Percentiles rank a stretch among this genome's conserved stretches.
Evolutionary conservation across 768 basidiomycete genomes (phyloP).

Genomic region (Lactarius evosmus): DNA sequence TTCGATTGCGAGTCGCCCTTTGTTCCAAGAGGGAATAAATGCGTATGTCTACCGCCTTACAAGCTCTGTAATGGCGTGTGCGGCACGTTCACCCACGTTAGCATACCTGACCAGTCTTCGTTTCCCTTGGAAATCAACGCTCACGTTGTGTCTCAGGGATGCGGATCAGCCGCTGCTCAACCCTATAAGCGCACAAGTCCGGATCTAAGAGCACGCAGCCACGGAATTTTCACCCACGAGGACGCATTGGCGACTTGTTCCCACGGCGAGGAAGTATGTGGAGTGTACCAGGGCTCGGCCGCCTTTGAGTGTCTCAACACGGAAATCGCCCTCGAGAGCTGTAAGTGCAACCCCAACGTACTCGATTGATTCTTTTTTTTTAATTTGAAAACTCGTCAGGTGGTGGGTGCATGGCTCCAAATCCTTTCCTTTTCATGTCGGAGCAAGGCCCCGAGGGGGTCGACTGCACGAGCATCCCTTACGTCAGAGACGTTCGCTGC

Average conservation of each 20-base stretch:
- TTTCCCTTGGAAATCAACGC: not conserved
- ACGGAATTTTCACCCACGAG: conserved; percentile 32
- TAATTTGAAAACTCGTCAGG: conserved; percentile 29
- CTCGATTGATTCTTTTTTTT: not conserved
- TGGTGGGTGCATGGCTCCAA: conserved; percentile 41
- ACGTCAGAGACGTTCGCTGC: conserved; percentile 22
- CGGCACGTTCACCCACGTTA: conserved; percentile 24
- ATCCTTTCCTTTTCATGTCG: conserved; percentile 31
- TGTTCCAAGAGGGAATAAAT: conserved; percentile 33
- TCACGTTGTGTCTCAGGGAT: conserved; percentile 35
- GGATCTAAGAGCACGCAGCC: conserved; percentile 6
- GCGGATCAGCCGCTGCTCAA: conserved; percentile 39
- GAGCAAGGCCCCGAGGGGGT: conserved; percentile 10
- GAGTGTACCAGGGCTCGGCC: conserved; percentile 36
- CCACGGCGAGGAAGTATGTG: conserved; percentile 38
- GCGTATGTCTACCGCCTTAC: conserved; percentile 40
- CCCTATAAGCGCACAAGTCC: conserved; percentile 19
- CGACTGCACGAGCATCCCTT: conserved; percentile 26
- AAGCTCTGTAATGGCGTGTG: conserved; percentile 44
- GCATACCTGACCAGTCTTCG: conserved; percentile 9
- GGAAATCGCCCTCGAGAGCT: conserved; percentile 38
- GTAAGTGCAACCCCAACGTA: conserved; percentile 32
- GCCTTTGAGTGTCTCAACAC: conserved; percentile 44
- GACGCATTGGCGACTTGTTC: conserved; percentile 36
- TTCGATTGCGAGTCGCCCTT: conserved; percentile 37